Conservation (phyloP, 306 rosid genomes). For the Cotoneaster glaucophyllus region DNA sequence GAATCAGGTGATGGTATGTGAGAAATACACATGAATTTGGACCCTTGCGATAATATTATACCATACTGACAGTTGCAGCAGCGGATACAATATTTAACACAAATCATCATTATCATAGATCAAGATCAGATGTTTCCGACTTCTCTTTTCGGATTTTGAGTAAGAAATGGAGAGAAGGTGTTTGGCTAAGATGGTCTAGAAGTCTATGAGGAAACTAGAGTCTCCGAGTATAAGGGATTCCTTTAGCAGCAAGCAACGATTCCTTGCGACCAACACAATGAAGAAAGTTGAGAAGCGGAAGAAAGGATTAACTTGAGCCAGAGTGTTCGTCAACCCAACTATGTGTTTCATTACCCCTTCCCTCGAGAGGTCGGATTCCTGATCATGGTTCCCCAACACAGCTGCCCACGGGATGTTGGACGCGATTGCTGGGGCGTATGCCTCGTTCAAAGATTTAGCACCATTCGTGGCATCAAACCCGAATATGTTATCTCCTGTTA, state of each 20-base stretch:
- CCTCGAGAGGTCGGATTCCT: conserved; percentile 76
- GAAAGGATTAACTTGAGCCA: conserved; percentile 59
- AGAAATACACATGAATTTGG: neutral
- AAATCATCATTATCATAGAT: neutral
- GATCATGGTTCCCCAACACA: conserved; percentile 94
- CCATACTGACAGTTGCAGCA: neutral
- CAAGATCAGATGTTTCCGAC: neutral
- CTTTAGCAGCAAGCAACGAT: neutral
- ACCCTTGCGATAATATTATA: neutral
- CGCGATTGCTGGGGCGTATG: conserved; percentile 80
- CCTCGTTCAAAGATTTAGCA: conserved; percentile 66
- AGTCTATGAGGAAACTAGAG: neutral
- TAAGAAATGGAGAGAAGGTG: neutral
- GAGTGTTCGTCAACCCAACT: conserved; percentile 64
- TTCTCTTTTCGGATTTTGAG: neutral
- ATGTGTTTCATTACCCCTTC: conserved; percentile 82
- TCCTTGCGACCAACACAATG: neutral
- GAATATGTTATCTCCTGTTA: conserved; percentile 74
- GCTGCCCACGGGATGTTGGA: conserved; percentile 93
- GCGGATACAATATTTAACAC: neutral
- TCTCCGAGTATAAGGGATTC: neutral
- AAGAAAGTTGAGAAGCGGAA: neutral
- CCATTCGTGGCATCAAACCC: conserved; percentile 60
- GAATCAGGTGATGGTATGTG: neutral
- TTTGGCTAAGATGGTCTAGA: neutral